A percentile compares a stretch with the other conserved stretches of the same genome.
Conservation (phyloP, 495 filamentous ascomycete species). For the Hypoxylon trugodes region DNA sequence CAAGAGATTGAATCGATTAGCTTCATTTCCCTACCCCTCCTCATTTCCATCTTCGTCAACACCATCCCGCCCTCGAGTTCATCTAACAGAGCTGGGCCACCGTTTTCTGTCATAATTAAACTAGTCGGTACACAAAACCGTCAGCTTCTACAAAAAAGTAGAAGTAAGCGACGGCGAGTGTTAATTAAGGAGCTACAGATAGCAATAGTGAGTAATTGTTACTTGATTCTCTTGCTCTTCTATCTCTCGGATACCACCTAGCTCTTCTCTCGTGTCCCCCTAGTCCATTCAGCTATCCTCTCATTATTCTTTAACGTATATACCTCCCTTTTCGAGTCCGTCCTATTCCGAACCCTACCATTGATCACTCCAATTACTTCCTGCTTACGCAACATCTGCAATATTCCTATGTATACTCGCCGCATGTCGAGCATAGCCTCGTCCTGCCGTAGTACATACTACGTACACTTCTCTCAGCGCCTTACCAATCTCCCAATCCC, state of each 20-base stretch:
- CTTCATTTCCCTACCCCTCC: constrained; percentile 26
- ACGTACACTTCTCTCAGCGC: constrained; percentile 29
- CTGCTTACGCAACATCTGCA: constrained; percentile 27
- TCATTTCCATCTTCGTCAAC: constrained; percentile 8
- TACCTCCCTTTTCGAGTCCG: constrained; percentile 27
- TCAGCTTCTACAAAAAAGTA: background rate
- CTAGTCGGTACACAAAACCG: background rate
- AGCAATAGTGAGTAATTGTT: constrained; percentile 27
- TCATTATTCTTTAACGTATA: constrained; percentile 12
- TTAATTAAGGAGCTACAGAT: constrained; percentile 7
- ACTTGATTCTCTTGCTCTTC: background rate
- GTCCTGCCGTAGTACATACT: constrained; percentile 29
- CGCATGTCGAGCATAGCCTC: constrained; percentile 31
- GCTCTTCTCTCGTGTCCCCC: constrained; percentile 1
- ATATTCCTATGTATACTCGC: constrained; percentile 10
- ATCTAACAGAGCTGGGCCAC: background rate
- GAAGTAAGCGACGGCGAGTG: background rate
- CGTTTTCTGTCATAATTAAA: constrained; percentile 1
- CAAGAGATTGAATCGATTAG: constrained; percentile 12
- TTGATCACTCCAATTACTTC: constrained; percentile 7
- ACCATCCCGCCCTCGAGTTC: background rate
- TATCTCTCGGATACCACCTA: constrained; percentile 1
- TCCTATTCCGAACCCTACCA: constrained; percentile 8
- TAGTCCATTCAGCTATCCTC: constrained; percentile 20
- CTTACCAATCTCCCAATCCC: constrained; percentile 11